These are phyloP conservation scores for Claviceps sp. DNA, from an alignment of 2,329 filamentous ascomycete genomes.

Conservation along the genomic window DNA sequence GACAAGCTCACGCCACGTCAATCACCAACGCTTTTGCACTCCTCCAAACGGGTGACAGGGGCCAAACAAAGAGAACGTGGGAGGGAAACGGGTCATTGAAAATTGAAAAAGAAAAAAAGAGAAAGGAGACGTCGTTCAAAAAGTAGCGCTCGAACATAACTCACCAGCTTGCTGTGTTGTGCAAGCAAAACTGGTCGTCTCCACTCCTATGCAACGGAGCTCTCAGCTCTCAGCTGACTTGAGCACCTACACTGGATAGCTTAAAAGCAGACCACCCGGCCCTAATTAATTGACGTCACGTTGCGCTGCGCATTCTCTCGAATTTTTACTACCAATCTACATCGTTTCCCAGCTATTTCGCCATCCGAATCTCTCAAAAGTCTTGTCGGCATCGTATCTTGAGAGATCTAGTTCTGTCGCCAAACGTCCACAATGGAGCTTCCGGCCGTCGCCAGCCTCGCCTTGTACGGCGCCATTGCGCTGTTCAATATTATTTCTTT, in stretches of 20 bases:
- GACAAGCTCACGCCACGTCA: neutral
- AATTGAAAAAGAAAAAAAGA: neutral
- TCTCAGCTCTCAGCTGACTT: neutral
- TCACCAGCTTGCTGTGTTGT: neutral
- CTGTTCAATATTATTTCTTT: conserved; percentile 5
- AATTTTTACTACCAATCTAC: neutral
- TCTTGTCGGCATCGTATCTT: neutral
- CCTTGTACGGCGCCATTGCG: conserved; percentile 5
- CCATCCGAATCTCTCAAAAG: neutral
- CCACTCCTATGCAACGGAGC: neutral
- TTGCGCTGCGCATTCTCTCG: neutral
- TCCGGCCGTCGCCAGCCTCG: conserved; percentile 1
- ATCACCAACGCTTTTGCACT: neutral
- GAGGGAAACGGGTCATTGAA: no score
- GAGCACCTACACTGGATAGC: neutral
- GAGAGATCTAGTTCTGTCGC: neutral
- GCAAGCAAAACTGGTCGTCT: neutral
- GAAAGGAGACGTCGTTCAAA: neutral
- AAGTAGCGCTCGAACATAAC: neutral
- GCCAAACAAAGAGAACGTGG: neutral
- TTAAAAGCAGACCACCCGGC: neutral
- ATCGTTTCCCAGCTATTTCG: neutral
- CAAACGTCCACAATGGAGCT: conserved; percentile 5
- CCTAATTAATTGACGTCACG: neutral
- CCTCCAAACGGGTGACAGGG: neutral